phyloP scores from a whole-genome alignment of 352 stramenopile species.

The Peronospora destructor region DNA sequence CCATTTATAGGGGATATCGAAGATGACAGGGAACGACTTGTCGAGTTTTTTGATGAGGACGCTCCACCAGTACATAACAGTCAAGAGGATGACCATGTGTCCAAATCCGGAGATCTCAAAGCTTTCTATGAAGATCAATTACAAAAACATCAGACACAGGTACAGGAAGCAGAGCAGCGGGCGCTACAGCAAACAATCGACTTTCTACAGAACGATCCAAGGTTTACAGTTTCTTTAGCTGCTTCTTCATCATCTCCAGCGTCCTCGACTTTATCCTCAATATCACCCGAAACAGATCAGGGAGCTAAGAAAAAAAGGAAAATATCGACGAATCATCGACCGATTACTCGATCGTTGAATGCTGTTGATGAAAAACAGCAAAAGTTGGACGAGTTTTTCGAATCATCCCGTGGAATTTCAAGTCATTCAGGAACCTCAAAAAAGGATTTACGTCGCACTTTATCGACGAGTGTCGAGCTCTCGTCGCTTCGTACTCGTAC shows the following conservation, averaged over 20 bases:
- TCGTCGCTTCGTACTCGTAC: conserved; percentile 14
- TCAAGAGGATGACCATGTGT: neutral
- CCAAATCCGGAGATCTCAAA: conserved; percentile 29
- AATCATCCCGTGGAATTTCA: conserved; percentile 11
- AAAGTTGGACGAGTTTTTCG: conserved; percentile 40
- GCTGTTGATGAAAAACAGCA: conserved; percentile 32
- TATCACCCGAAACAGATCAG: neutral
- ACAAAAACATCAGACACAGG: conserved; percentile 23
- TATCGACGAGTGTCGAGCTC: conserved; percentile 15
- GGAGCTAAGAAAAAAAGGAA: conserved; percentile 12
- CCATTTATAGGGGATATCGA: conserved; percentile 34
- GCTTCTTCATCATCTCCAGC: conserved; percentile 13
- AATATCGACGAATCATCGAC: conserved; percentile 12
- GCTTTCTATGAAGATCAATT: conserved; percentile 41
- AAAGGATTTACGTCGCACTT: conserved; percentile 15
- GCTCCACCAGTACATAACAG: conserved; percentile 27
- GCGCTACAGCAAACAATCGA: conserved; percentile 48
- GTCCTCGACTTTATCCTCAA: conserved; percentile 23
- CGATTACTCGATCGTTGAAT: conserved; percentile 24
- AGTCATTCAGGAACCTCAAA: conserved; percentile 10
- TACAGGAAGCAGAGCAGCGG: conserved; percentile 27
- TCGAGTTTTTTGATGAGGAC: conserved; percentile 54
- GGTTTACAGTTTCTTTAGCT: conserved; percentile 31
- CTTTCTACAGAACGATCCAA: conserved; percentile 44
- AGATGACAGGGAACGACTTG: conserved; percentile 20